Conservation (phyloP, 495 filamentous ascomycete species). For the Podospora fimiseda region DNA sequence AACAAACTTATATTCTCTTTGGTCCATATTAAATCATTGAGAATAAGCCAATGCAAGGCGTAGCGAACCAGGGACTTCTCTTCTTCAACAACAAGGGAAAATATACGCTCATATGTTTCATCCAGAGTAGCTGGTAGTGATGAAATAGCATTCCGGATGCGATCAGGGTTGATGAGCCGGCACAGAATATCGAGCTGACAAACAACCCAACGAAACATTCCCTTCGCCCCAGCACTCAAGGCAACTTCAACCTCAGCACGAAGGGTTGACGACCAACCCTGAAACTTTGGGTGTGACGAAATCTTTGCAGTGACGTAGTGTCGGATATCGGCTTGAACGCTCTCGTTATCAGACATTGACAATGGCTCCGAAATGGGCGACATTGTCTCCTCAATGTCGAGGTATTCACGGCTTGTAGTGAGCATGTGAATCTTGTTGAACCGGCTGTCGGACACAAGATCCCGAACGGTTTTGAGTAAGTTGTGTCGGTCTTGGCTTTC, state of each 20-base stretch:
- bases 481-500: constrained; percentile 21
- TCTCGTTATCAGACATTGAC: constrained; percentile 29
- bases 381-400: constrained; percentile 27
- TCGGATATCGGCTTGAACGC: constrained; percentile 30
- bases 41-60: not conserved
- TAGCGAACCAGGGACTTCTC: not conserved
- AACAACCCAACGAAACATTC: constrained; percentile 44
- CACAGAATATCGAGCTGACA: constrained; percentile 37
- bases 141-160: not conserved
- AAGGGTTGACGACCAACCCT: constrained; percentile 17
- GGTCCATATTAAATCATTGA: not conserved
- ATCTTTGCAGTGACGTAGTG: constrained; percentile 24
- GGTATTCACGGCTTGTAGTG: constrained; percentile 35
- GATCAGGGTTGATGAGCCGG: not conserved
- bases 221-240: constrained; percentile 28
- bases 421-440: constrained; percentile 33
- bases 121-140: not conserved
- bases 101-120: not conserved
- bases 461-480: constrained; percentile 17
- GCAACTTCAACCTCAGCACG: constrained; percentile 22
- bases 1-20: not conserved
- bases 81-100: not conserved
- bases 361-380: constrained; percentile 12
- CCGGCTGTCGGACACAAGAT: constrained; percentile 22
- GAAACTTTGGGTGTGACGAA: constrained; percentile 12